Percentiles rank a stretch among this genome's conserved stretches.
phyloP scores from a whole-genome alignment of 345 rosid genomes.

The Diplotaxis tenuifolia region DNA sequence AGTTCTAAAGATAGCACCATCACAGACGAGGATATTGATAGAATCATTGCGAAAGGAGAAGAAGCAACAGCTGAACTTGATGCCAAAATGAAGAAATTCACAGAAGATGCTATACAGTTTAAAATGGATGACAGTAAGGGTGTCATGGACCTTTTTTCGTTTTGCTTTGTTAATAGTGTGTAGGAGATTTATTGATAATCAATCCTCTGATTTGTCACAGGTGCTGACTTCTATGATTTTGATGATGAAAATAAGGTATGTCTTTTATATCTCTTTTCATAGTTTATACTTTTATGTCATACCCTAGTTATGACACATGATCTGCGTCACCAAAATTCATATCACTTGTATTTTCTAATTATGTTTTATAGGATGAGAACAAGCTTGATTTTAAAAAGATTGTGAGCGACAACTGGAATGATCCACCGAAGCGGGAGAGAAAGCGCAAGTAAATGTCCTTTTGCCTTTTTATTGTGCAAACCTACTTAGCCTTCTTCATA shows the following conservation, averaged over 20 bases:
- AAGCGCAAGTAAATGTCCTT: slow-evolving; percentile 82
- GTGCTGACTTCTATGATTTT: slow-evolving; percentile 91
- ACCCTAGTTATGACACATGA: neutral
- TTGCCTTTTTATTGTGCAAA: slow-evolving; percentile 9
- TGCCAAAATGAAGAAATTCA: slow-evolving; percentile 99
- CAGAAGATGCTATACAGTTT: slow-evolving; percentile 96
- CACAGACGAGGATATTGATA: slow-evolving; percentile 97
- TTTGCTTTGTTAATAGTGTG: slow-evolving; percentile 1
- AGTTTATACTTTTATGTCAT: slow-evolving; percentile 12
- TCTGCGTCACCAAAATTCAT: neutral
- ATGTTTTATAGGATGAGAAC: slow-evolving; percentile 62
- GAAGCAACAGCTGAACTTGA: slow-evolving; percentile 98
- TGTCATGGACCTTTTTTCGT: neutral
- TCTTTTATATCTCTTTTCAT: slow-evolving; percentile 2
- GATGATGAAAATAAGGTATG: slow-evolving; percentile 85
- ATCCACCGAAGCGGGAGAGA: slow-evolving; percentile 96
- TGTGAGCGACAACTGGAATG: slow-evolving; percentile 94
- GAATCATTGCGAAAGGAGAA: slow-evolving; percentile 99
- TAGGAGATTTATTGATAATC: slow-evolving; percentile 2
- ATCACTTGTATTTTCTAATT: neutral
- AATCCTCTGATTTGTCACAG: slow-evolving; percentile 42
- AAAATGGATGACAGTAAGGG: slow-evolving; percentile 95
- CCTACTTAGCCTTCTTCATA: slow-evolving; percentile 6
- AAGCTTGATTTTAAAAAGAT: slow-evolving; percentile 94
- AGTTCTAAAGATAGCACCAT: slow-evolving; percentile 99